Conservation (phyloP, 768 basidiomycete species). For the Suillus paluster region DNA sequence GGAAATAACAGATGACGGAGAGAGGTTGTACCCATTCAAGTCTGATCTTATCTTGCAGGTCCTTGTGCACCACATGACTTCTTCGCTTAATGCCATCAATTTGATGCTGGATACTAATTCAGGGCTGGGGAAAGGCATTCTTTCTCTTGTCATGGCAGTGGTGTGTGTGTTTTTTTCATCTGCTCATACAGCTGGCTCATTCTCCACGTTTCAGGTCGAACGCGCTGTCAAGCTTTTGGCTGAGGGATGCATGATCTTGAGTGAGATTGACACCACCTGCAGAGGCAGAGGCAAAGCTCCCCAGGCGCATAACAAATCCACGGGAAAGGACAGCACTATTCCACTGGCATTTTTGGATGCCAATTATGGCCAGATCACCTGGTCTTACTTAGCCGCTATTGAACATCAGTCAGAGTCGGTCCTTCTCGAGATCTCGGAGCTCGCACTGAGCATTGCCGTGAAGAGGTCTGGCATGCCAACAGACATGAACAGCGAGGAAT, state of each 20-base stretch:
- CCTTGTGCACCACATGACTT: not conserved
- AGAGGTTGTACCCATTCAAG: not conserved
- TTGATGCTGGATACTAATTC: not conserved
- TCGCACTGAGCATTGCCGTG: not conserved
- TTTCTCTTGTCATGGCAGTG: not conserved
- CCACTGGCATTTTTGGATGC: not conserved
- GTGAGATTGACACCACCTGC: not conserved
- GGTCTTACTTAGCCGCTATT: not conserved
- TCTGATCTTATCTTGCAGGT: conserved; percentile 5
- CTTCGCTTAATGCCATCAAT: not conserved
- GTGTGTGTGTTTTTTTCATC: not conserved
- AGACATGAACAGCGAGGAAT: not conserved
- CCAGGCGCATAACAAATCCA: not conserved
- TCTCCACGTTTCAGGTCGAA: not conserved
- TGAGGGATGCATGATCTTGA: not conserved
- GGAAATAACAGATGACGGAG: not conserved
- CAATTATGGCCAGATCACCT: not conserved
- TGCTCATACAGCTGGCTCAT: not conserved
- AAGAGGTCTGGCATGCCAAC: not conserved
- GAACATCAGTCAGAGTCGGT: not conserved
- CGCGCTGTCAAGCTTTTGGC: not conserved
- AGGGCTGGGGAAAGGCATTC: not conserved
- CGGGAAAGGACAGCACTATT: not conserved
- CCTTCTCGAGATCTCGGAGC: not conserved
- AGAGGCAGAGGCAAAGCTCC: not conserved